A percentile compares a stretch with the other conserved stretches of the same genome.
These are phyloP conservation scores for Sarocladiaceae sp. DNA, from an alignment of 2,329 filamentous ascomycete species.

Conservation along the genomic window DNA sequence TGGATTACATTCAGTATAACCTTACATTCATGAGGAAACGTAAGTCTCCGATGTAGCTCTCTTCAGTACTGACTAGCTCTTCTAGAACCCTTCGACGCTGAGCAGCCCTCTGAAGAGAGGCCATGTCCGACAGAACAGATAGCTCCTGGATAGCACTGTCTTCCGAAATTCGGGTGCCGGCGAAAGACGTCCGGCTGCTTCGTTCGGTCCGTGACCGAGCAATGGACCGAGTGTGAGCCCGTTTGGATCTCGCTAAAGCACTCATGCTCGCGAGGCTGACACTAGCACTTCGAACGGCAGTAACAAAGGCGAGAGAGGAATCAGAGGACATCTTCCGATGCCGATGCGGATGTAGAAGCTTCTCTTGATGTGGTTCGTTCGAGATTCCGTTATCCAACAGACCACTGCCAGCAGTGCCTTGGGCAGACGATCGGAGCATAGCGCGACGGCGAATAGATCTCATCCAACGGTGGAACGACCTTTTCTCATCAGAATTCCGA, in stretches of 20 bases:
- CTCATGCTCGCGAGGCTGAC: slow-evolving; percentile 73
- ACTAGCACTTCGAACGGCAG: slow-evolving; percentile 76
- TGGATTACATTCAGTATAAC: neutral
- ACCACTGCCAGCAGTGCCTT: neutral
- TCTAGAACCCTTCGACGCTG: slow-evolving; percentile 77
- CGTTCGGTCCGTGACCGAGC: slow-evolving; percentile 56
- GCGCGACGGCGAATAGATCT: slow-evolving; percentile 61
- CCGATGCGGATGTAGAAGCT: neutral
- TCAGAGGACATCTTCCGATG: slow-evolving; percentile 52
- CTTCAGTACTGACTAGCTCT: slow-evolving; percentile 82
- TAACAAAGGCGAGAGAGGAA: slow-evolving; percentile 75
- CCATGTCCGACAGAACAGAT: slow-evolving; percentile 54
- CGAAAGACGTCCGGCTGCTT: slow-evolving; percentile 58
- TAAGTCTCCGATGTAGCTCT: slow-evolving; percentile 82
- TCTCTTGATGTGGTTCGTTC: neutral
- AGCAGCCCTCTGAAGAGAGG: slow-evolving; percentile 65
- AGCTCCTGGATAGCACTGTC: slow-evolving; percentile 59
- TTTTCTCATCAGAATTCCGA: slow-evolving; percentile 13
- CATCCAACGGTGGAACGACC: slow-evolving; percentile 70
- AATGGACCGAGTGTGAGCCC: slow-evolving; percentile 45
- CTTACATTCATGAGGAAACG: slow-evolving; percentile 81
- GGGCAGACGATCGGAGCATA: slow-evolving; percentile 27
- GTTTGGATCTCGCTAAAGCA: slow-evolving; percentile 57
- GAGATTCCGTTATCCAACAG: too few relatives aligned
- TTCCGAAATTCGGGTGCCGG: slow-evolving; percentile 58